Evolutionary conservation across 2,329 filamentous ascomycete species (phyloP), one percentile per base, ranked within the genome.

Genomic region (Phaeosphaeriaceae sp.): DNA sequence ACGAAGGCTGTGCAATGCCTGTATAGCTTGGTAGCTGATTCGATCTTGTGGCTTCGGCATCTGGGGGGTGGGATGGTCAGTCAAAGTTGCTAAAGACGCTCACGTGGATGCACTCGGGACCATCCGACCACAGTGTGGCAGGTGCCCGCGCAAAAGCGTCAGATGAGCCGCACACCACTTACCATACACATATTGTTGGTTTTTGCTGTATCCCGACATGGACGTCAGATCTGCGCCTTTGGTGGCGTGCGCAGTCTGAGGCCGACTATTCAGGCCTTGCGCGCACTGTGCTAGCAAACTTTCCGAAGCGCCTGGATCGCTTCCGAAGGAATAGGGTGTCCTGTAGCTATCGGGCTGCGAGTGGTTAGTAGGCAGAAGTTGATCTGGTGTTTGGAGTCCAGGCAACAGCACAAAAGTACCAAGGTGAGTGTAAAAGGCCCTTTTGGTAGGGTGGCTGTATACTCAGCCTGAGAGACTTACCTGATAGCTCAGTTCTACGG

Each of bases 161-260:
- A 77, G 66, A 73, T 82, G 82, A 67, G 79, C 77, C 63, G 61
- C 68, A 66, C 48, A 60, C 60, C 58, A 89, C 92, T 82, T 83
- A 96, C 93, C 91, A 80, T 94, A 90, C 82, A 93, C 86, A 78
- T 89, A 90, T 78, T 89, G 84, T 78, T 90, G 88, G 58, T 87
- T 80, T 81, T 96, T 96, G 74, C 85, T 84, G 84, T 92, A 93
- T 80, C 89, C 89, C 78, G 91, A 90, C 90, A 93, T 93, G 80
- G 90, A 88, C 80, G 91, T 81, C 72, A 88, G 78, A 76, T 81
- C 76, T 76, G 62, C 67, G 63, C 65, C 66, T 65, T 70, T 65
- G 70, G 66, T 71, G 66, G 67, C 66, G 47, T 62, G 60, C 50
- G 64, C 70, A 63, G 82, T 75, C 84, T 83, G 80, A 81, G 87